Evolutionary conservation across 495 filamentous ascomycete genomes (phyloP), one percentile per base, ranked within the genome.

Genomic region (Aspergillus cristatus): DNA sequence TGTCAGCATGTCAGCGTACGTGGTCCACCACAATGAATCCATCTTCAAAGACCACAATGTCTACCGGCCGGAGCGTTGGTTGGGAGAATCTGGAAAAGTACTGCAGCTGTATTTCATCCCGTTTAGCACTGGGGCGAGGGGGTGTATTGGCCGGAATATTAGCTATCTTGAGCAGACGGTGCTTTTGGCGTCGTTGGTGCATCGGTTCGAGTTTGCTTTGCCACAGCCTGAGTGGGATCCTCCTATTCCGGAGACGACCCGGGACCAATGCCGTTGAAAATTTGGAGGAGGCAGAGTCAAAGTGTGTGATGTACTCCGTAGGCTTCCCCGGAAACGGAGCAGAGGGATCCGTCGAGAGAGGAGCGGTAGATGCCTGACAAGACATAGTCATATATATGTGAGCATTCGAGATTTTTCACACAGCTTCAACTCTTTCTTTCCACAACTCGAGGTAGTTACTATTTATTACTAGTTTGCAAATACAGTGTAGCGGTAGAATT

Each of bases 141-240:
- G 55, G 0, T 68, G 63, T 38, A 68, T 70, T 50, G 64, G 66
- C 8, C 46, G 60, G 0, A 66, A 65, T 46, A 66, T 70, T 22
- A 54, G 46, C 10, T 63, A 62, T 36, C 46, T 66, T 1, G 60
- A 63, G 43, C 60, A 66, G 32, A 47, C 50, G 0, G 48, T 64
- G 6, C 28, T 64, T 2, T 17, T 67, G 6, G 62, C 65, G 8
- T 54, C 50, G 3, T 26, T 69, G 28, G 46, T 65, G 1, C 52
- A 60, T 42, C 44, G 55, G 1, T 65, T 51, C 40, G 56, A 64
- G 6, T 56, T 67, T 41, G 52, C 50, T n/a, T 40, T 65, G 35
- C 55, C 55, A 28, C 17, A 26, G 3, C 48, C 47, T 1, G 47
- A 40, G 3, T 65, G 53, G 47, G 41, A 58, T 35, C 43, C 43